A percentile compares a stretch with the other conserved stretches of the same genome.
Evolutionary conservation across 225 moss, liverwort and hornwort genomes (phyloP).

Genomic region (Sphagnum tenellum): DNA sequence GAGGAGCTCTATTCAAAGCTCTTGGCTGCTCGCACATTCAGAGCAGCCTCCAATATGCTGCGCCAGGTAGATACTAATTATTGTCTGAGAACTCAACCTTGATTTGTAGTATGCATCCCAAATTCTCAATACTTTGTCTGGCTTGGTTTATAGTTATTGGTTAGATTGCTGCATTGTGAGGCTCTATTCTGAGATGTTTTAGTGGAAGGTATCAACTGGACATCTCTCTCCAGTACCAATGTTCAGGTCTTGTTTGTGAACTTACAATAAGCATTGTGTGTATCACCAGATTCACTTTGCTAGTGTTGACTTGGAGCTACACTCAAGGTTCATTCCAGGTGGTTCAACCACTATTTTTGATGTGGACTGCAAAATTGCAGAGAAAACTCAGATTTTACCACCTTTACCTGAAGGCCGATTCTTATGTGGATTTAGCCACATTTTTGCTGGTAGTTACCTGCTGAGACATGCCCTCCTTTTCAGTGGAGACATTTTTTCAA

Average conservation of each 20-base stretch:
- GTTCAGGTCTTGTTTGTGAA: neutral
- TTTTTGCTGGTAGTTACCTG: slow-evolving; percentile 31
- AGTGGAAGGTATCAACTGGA: too few species aligned
- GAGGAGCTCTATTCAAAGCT: slow-evolving; percentile 38
- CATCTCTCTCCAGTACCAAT: too few species aligned
- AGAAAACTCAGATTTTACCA: slow-evolving; percentile 40
- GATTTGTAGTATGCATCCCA: too few species aligned
- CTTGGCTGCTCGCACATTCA: slow-evolving; percentile 44
- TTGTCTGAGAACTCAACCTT: too few species aligned
- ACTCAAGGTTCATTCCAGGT: slow-evolving; percentile 42
- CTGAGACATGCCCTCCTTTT: too few species aligned
- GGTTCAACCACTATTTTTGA: slow-evolving; percentile 39
- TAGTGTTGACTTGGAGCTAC: slow-evolving; percentile 40
- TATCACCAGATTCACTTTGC: slow-evolving; percentile 37
- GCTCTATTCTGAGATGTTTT: too few species aligned
- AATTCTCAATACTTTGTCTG: too few species aligned
- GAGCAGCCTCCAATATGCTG: slow-evolving; percentile 52
- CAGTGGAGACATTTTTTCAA: too few species aligned
- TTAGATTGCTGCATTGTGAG: too few species aligned
- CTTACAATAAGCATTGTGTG: neutral
- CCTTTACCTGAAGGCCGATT: slow-evolving; percentile 44
- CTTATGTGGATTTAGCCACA: slow-evolving; percentile 50
- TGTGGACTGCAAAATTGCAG: slow-evolving; percentile 45
- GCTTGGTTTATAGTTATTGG: too few species aligned
- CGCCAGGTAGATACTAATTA: slow-evolving; percentile 17